Evolutionary conservation across 768 basidiomycete genomes (phyloP).

Genomic region (Psilocybe tampanensis): DNA sequence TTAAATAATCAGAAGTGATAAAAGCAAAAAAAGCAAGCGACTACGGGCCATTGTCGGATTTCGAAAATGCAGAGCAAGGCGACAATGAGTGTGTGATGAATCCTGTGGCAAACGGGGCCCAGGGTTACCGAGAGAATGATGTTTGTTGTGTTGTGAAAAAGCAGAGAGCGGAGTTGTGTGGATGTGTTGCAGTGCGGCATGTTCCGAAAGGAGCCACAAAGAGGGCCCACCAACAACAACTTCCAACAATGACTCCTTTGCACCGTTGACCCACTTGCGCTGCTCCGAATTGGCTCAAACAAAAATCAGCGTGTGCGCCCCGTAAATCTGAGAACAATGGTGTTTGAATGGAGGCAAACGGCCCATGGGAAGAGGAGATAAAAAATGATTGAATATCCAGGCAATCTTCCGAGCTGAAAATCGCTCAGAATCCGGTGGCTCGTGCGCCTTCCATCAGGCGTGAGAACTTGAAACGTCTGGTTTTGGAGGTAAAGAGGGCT

Average conservation of each 20-base stretch:
- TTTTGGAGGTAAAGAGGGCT: conserved; percentile 39
- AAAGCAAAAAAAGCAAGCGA: neutral
- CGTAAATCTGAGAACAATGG: conserved; percentile 1
- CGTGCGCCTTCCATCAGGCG: conserved; percentile 47
- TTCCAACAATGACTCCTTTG: conserved; percentile 7
- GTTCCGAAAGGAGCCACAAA: conserved; percentile 20
- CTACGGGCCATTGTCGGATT: neutral
- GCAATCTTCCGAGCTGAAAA: conserved; percentile 54
- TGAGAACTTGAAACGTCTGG: conserved; percentile 46
- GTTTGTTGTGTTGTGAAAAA: neutral
- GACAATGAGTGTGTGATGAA: neutral
- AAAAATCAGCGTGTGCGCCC: conserved; percentile 15
- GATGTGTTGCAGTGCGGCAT: conserved; percentile 16
- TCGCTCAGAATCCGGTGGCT: conserved; percentile 50
- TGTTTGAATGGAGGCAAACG: conserved; percentile 23
- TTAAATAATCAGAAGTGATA: neutral
- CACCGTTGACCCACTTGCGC: conserved; percentile 13
- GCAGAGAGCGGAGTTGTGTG: conserved; percentile 4
- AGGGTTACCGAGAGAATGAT: conserved; percentile 1
- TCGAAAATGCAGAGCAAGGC: neutral
- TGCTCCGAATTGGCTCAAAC: conserved; percentile 13
- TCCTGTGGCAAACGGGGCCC: neutral
- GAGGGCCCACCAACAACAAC: conserved; percentile 13
- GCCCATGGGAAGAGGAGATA: conserved; percentile 17
- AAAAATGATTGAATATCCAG: conserved; percentile 33